phyloP scores from a whole-genome alignment of 2,329 filamentous ascomycete species.

The Colletotrichum horii region DNA sequence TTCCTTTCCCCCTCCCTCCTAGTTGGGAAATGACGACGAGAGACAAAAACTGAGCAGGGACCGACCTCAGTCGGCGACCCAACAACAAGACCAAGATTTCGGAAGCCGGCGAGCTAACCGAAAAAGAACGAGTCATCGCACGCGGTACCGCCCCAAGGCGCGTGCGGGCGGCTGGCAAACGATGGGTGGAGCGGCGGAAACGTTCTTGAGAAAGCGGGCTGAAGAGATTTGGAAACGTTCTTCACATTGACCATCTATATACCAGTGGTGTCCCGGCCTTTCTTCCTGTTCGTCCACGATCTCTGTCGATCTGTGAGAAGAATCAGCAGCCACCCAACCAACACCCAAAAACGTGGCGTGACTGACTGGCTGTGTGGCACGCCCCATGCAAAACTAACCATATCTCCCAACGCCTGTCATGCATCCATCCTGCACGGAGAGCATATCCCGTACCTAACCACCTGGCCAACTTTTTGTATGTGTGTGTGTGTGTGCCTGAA shows the following conservation, averaged over 20 bases:
- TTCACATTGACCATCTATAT: constrained; percentile 22
- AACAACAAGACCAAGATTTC: constrained; percentile 1
- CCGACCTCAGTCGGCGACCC: neutral
- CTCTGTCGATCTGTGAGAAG: neutral
- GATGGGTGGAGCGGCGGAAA: neutral
- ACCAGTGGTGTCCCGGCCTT: constrained; percentile 9
- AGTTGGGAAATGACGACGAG: neutral
- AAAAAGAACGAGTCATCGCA: neutral
- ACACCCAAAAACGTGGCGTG: neutral
- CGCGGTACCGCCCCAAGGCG: neutral
- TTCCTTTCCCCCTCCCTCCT: neutral
- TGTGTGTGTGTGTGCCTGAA: neutral
- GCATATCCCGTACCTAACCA: constrained; percentile 9
- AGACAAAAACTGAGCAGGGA: neutral
- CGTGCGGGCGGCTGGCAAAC: neutral
- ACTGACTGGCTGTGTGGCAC: neutral
- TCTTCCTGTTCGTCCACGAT: neutral
- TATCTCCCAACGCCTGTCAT: constrained; percentile 21
- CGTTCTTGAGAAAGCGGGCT: neutral
- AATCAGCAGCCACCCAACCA: constrained; percentile 8
- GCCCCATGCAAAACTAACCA: constrained; percentile 19
- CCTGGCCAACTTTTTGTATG: neutral
- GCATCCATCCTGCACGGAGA: constrained; percentile 15
- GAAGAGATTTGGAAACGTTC: neutral
- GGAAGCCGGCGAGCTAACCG: neutral